Base-by-base conservation (phyloP, 2,329 filamentous ascomycete species). In the Cercospora nicotianae region DNA sequence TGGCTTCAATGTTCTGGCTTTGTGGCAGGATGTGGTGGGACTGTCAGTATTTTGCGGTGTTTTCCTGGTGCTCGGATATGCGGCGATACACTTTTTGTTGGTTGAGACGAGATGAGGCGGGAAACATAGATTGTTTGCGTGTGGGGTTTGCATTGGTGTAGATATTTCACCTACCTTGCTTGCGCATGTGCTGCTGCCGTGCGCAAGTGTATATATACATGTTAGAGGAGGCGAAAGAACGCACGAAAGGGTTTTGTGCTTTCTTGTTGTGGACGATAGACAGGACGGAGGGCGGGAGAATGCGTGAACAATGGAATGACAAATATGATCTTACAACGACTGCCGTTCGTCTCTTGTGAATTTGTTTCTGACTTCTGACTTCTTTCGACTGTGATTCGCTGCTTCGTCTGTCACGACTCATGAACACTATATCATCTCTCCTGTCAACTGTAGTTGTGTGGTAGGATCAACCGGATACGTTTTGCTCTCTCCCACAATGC, bases 51-150 rank as follows among this genome's bases (percentile, higher is more conserved):
- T 97, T 79, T 93, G 91, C 1, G 90, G 87, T 0, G 86, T 87
- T 0, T 99, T 98, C 77, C 88, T 98, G 60, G 81, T 97, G 55
- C 83, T 98, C 72, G 94, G 95, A 6, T 99, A 98, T 79, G 83
- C 82, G 31, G 94, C 94, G 16, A 96, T 99, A 93, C 95, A 99
- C 82, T 81, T 98, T 69, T 81, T 99, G 75, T 87, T 99, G 59
- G 88, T 99, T 23, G 95, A 99, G 86, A 94, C 89, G 85, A 86
- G 92, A 71, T 31, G 23, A 66, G 51, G 4, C 2, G 4, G 23
- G 23, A 4, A 26, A 26, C 36, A 16, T 16, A 7, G 28, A 31
- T 9, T 31, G 2, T 31, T 31, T 10, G 30, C 30, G 12, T 10
- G 30, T 31, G n/a, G n/a, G n/a, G n/a, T n/a, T n/a, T n/a, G 30